Base-by-base conservation (phyloP, 768 basidiomycete species). In the Hericium alpestre region DNA sequence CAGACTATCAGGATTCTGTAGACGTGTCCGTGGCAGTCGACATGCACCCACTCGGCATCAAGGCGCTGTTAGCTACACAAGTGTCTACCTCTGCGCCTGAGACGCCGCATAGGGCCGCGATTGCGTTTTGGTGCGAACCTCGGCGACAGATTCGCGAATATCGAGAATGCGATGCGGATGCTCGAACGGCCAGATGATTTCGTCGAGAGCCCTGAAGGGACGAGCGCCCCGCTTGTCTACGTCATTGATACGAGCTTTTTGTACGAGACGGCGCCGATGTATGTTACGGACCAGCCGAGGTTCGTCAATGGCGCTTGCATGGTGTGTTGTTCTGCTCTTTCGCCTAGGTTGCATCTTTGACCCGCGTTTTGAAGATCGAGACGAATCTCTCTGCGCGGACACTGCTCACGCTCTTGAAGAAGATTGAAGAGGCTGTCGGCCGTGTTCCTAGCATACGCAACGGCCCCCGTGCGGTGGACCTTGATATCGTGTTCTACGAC, bases 221-320 rank as follows among this genome's bases (percentile, higher is more conserved):
- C 9, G 18, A 23, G 74, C 12, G 18, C 22, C 0, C 60, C 68
- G 0, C 62, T 62, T 25, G 68, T 77, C 2, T 65, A 65, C 15
- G 74, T 95, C 27, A 69, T 84, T 20, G 78, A 90, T 63, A 93
- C 91, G 1, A 93, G 91, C 66, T 90, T 93, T 70, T 67, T 97
- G 73, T 98, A 97, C 67, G 88, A 97, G 70, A 93, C 88, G 18
- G 77, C 85, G 11, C 91, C 96, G 0, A 98, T 99, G 96, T 98
- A 99, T 67, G 87, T 95, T 46, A 81, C 81, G 11, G 86, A 96
- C 57, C 96, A 99, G 67, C 87, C 86, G 12, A 72, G 76, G 38
- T 98, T 97, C 71, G 79, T 88, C 58, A 99, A 97, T 65, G 88
- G 90, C 61, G 90, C 90, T n/a, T 88, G 92, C 59, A 73, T 92